phyloP scores from a whole-genome alignment of 345 rosid genomes.

The Salix exigua region DNA sequence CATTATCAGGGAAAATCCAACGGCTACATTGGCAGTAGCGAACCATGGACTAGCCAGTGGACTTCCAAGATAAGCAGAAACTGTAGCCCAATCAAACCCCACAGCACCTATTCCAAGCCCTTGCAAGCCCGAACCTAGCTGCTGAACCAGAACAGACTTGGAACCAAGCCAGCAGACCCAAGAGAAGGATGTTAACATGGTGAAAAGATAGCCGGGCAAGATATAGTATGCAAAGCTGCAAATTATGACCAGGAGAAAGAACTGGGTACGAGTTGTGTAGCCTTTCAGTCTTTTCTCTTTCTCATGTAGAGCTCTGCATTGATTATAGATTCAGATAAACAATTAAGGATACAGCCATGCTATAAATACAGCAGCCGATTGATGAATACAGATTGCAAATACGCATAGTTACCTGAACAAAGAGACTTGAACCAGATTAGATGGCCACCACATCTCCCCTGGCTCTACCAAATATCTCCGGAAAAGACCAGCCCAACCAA shows the following conservation, averaged over 20 bases:
- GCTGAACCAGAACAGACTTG: slow-evolving; percentile 56
- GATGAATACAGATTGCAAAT: neutral
- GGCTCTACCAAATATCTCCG: slow-evolving; percentile 21
- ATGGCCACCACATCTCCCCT: slow-evolving; percentile 28
- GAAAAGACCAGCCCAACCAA: slow-evolving; percentile 23
- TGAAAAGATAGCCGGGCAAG: slow-evolving; percentile 61
- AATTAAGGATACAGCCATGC: too few species aligned
- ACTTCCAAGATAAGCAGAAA: slow-evolving; percentile 65
- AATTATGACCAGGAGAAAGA: slow-evolving; percentile 53
- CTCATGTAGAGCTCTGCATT: slow-evolving; percentile 64
- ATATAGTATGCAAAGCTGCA: slow-evolving; percentile 65
- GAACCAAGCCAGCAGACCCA: slow-evolving; percentile 84
- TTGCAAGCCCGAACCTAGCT: slow-evolving; percentile 63
- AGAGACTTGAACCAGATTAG: slow-evolving; percentile 18
- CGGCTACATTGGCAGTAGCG: slow-evolving; percentile 60
- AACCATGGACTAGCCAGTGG: slow-evolving; percentile 86
- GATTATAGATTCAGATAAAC: too few species aligned
- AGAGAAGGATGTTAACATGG: slow-evolving; percentile 49
- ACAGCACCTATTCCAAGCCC: slow-evolving; percentile 77
- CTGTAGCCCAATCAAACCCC: slow-evolving; percentile 75
- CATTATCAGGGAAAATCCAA: slow-evolving; percentile 56
- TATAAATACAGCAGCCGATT: neutral
- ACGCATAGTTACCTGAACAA: neutral
- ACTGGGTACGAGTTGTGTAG: slow-evolving; percentile 44
- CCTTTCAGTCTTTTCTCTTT: slow-evolving; percentile 52